Conservation (phyloP, 495 filamentous ascomycete genomes). For the Pyrenula massariospora region DNA sequence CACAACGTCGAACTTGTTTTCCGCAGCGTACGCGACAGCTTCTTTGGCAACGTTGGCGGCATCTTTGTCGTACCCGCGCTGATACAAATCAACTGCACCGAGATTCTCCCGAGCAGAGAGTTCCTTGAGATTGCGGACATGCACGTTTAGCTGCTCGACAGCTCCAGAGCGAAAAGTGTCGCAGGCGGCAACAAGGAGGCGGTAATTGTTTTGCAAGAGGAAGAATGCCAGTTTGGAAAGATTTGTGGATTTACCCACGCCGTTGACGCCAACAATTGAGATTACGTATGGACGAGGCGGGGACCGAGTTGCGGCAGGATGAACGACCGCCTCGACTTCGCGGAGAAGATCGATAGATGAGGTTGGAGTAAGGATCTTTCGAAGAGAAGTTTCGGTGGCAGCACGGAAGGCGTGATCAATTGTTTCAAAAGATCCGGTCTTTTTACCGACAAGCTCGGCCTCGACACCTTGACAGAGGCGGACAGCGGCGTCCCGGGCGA, state of each 20-base stretch:
- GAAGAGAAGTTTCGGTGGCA: slow-evolving; percentile 81
- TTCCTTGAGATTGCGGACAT: slow-evolving; percentile 82
- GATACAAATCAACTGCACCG: slow-evolving; percentile 78
- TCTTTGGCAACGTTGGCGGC: slow-evolving; percentile 92
- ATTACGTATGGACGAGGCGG: slow-evolving; percentile 81
- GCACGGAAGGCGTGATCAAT: slow-evolving; percentile 70
- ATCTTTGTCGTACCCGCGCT: slow-evolving; percentile 96
- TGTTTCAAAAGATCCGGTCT: slow-evolving; percentile 88
- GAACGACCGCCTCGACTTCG: slow-evolving; percentile 72
- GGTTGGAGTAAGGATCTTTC: slow-evolving; percentile 90
- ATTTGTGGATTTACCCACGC: slow-evolving; percentile 95
- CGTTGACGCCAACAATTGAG: slow-evolving; percentile 95
- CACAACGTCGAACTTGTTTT: slow-evolving; percentile 78
- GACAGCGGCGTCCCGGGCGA: slow-evolving; percentile 85
- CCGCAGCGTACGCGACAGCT: slow-evolving; percentile 66
- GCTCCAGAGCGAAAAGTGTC: slow-evolving; percentile 97
- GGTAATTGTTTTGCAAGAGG: slow-evolving; percentile 89
- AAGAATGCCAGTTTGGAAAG: slow-evolving; percentile 96
- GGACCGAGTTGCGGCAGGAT: slow-evolving; percentile 37
- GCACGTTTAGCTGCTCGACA: slow-evolving; percentile 91
- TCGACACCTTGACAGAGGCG: slow-evolving; percentile 87
- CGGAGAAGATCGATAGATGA: slow-evolving; percentile 87
- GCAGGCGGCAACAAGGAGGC: slow-evolving; percentile 88
- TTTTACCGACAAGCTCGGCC: slow-evolving; percentile 76
- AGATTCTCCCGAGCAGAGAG: slow-evolving; percentile 64